A percentile compares a stretch with the other conserved stretches of the same genome.
Conservation (phyloP, 2,329 filamentous ascomycete genomes). For the Fusarium continuum region DNA sequence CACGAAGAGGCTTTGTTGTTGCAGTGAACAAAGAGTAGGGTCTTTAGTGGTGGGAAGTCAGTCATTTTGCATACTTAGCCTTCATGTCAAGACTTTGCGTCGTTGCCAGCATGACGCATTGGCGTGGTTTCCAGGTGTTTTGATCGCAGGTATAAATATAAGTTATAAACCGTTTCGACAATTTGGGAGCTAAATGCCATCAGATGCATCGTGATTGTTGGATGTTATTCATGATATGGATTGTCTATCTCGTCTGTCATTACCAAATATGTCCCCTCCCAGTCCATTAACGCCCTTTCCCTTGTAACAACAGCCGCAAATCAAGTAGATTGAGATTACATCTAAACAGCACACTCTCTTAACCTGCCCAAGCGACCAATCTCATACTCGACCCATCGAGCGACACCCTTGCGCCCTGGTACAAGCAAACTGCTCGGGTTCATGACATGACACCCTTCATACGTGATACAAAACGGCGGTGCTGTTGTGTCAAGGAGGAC, state of each 20-base stretch:
- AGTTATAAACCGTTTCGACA: neutral
- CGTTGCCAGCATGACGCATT: neutral
- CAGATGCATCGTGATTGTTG: neutral
- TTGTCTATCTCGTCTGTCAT: constrained; percentile 26
- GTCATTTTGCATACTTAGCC: constrained; percentile 10
- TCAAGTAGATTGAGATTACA: neutral
- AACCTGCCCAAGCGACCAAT: constrained; percentile 69
- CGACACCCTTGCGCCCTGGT: constrained; percentile 71
- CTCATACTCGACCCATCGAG: constrained; percentile 90
- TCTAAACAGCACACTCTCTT: constrained; percentile 68
- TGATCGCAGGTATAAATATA: neutral
- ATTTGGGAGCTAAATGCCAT: neutral
- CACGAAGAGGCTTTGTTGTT: constrained; percentile 67
- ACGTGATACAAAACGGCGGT: constrained; percentile 85
- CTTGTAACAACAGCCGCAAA: neutral
- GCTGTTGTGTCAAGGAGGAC: constrained; percentile 84
- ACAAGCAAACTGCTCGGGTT: constrained; percentile 86
- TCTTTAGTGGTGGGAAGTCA: neutral
- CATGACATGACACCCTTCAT: constrained; percentile 95
- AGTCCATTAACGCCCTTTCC: constrained; percentile 11
- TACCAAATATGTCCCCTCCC: neutral
- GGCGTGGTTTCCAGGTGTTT: neutral
- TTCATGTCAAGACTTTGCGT: neutral
- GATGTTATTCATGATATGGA: neutral
- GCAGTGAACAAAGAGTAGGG: constrained; percentile 51